Percentiles rank a stretch among this genome's conserved stretches.
These are phyloP conservation scores for Coemansia reversa DNA, from an alignment of 192 early-diverging fungal genomes.

Conservation along the genomic window DNA sequence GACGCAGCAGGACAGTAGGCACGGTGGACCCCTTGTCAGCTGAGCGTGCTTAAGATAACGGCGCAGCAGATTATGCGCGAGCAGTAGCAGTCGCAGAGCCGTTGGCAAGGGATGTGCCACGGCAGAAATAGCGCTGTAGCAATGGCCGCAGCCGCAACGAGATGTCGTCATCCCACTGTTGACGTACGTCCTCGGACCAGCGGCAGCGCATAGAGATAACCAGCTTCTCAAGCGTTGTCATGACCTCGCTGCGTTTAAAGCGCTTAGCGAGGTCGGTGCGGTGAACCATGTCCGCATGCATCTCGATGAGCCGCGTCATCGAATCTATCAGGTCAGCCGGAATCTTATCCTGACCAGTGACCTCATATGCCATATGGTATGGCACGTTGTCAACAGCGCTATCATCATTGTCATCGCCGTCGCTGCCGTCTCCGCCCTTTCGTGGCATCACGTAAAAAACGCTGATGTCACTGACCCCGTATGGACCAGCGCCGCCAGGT, in stretches of 20 bases:
- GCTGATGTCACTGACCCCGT: slow-evolving; percentile 47
- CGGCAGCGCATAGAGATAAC: slow-evolving; percentile 59
- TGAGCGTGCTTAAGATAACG: neutral
- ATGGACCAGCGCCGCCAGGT: slow-evolving; percentile 57
- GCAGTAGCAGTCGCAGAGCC: slow-evolving; percentile 5
- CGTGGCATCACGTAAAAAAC: slow-evolving; percentile 20
- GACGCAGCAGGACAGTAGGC: neutral
- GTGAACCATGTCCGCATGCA: slow-evolving; percentile 56
- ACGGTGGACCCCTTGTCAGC: neutral
- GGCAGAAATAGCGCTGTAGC: slow-evolving; percentile 30
- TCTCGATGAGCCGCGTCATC: slow-evolving; percentile 59
- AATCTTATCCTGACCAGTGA: slow-evolving; percentile 53
- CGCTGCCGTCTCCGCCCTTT: neutral
- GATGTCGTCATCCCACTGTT: slow-evolving; percentile 42
- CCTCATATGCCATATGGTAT: slow-evolving; percentile 26
- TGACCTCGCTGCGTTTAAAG: slow-evolving; percentile 53
- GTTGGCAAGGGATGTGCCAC: slow-evolving; percentile 13
- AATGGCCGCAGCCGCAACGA: slow-evolving; percentile 31
- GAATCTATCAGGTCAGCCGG: slow-evolving; percentile 55
- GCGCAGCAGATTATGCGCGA: neutral
- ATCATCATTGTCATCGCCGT: slow-evolving; percentile 1
- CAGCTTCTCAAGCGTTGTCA: slow-evolving; percentile 66
- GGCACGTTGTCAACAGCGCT: slow-evolving; percentile 10
- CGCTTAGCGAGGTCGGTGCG: slow-evolving; percentile 61
- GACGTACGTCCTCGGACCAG: slow-evolving; percentile 28